These are phyloP conservation scores for Phlebopus sp. DNA, from an alignment of 1,284 basidiomycete species.

Conservation along the genomic window DNA sequence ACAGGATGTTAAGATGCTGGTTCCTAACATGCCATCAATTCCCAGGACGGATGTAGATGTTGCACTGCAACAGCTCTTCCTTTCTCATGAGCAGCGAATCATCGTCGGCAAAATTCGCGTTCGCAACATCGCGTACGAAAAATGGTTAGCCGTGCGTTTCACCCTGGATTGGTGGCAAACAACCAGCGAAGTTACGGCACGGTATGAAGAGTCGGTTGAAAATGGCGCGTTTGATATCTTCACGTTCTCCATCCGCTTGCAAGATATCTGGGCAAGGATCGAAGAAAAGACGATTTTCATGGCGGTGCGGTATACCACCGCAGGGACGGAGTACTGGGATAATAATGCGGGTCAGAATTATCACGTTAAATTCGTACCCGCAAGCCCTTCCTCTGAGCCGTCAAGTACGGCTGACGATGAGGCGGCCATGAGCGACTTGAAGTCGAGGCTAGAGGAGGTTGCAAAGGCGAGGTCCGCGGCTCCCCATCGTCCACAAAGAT, in stretches of 20 bases:
- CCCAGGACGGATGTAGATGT: conserved; percentile 41
- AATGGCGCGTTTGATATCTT: conserved; percentile 66
- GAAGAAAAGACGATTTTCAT: conserved; percentile 86
- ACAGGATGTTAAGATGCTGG: conserved; percentile 46
- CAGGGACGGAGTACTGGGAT: conserved; percentile 84
- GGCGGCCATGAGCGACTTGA: conserved; percentile 43
- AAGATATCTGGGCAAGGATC: conserved; percentile 64
- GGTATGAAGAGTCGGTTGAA: conserved; percentile 65
- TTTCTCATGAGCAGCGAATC: conserved; percentile 60
- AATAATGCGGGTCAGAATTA: conserved; percentile 86
- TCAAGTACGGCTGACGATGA: conserved; percentile 20
- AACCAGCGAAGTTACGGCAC: conserved; percentile 87
- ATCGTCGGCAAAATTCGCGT: conserved; percentile 77
- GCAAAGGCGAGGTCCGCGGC: conserved; percentile 38
- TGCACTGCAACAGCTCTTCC: conserved; percentile 49
- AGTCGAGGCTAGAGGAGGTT: conserved; percentile 56
- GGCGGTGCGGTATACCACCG: conserved; percentile 76
- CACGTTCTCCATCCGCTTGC: conserved; percentile 62
- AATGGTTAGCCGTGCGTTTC: conserved; percentile 87
- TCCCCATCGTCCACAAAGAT: conserved; percentile 18
- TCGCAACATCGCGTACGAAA: conserved; percentile 84
- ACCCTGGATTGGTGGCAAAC: conserved; percentile 96
- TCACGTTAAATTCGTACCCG: conserved; percentile 55
- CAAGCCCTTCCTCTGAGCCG: conserved; percentile 14
- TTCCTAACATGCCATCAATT: conserved; percentile 50